Evolutionary conservation across 1,139 yeast genomes (phyloP), one percentile per base, ranked within the genome.

Genomic region (Nakaseomyces sp.): DNA sequence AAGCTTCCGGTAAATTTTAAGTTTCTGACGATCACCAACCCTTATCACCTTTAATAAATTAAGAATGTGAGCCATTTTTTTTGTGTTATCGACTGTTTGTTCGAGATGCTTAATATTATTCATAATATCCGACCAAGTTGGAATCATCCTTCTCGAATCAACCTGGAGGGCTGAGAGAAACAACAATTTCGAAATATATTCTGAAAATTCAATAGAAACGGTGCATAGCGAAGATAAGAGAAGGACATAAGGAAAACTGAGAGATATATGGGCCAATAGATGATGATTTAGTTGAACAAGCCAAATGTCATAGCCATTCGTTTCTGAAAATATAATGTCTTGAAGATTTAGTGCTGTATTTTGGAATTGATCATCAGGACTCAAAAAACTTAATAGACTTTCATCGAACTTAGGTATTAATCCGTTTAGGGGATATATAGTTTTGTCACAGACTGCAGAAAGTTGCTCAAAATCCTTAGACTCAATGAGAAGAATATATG

Each of bases 31-130:
- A 0, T 69, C 63, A 1, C 77, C 80, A 3, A 70, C 54, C 45
- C 85, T 61, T 1, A 81, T 55, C 15, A 70, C 47, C 4, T 75
- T 56, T 2, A 76, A 52, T 1, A 75, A 52, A 12, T 67, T 60
- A 12, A 74, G 51, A 25, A 77, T 58, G 2, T 72, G 46, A 3
- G 56, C 55, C 5, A 66, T 47, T 26, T 65, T 63, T 3, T 57
- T 52, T 4, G 42, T 47, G 1, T 60, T 43, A 15, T 51, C 54
- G 5, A 42, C 2, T 59, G 57, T 15, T 1, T 25, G 19, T n/a
- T 37, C 19, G 17, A 52, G 36, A 3, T 25, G 40, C 10, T 37
- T n/a, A 26, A 13, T 29, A 18, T 17, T 45, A 37, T 17, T 47
- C 31, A 24, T 52, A 15, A 5, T n/a, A 12, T 16, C 43, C 28